These are phyloP conservation scores for Grosmannia penicillata DNA, from an alignment of 2,329 filamentous ascomycete species.

Conservation along the genomic window DNA sequence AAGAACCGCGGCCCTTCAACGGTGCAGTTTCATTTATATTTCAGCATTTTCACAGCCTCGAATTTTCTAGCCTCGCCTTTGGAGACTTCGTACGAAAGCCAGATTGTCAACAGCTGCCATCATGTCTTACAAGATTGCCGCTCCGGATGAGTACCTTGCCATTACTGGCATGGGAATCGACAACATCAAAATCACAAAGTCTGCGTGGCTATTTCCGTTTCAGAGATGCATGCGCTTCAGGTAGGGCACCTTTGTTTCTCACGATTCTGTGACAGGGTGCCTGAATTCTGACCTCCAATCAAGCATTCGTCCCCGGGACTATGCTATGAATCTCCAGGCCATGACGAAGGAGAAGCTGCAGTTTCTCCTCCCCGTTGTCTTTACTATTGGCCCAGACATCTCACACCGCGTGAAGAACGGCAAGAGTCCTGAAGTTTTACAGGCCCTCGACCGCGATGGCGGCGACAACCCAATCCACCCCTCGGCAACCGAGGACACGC, in stretches of 20 bases:
- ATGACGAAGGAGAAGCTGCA: slow-evolving; percentile 86
- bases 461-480: neutral
- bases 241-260: neutral
- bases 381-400: slow-evolving; percentile 72
- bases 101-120: slow-evolving; percentile 14
- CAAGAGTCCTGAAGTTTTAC: slow-evolving; percentile 14
- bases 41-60: too few species aligned
- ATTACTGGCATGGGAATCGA: slow-evolving; percentile 67
- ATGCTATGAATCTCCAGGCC: slow-evolving; percentile 67
- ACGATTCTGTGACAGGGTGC: neutral
- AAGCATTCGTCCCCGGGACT: slow-evolving; percentile 65
- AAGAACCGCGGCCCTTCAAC: too few species aligned
- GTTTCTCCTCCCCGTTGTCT: slow-evolving; percentile 68
- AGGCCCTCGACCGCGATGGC: neutral
- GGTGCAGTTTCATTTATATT: too few species aligned
- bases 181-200: slow-evolving; percentile 65
- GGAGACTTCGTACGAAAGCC: too few species aligned
- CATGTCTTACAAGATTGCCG: slow-evolving; percentile 53
- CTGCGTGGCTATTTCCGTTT: slow-evolving; percentile 55
- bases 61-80: too few species aligned
- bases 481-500: slow-evolving; percentile 13
- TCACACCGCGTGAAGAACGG: slow-evolving; percentile 37
- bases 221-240: slow-evolving; percentile 46
- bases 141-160: slow-evolving; percentile 74
- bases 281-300: neutral